Conservation (phyloP, 1,284 basidiomycete species). For the Megacollybia platyphylla region DNA sequence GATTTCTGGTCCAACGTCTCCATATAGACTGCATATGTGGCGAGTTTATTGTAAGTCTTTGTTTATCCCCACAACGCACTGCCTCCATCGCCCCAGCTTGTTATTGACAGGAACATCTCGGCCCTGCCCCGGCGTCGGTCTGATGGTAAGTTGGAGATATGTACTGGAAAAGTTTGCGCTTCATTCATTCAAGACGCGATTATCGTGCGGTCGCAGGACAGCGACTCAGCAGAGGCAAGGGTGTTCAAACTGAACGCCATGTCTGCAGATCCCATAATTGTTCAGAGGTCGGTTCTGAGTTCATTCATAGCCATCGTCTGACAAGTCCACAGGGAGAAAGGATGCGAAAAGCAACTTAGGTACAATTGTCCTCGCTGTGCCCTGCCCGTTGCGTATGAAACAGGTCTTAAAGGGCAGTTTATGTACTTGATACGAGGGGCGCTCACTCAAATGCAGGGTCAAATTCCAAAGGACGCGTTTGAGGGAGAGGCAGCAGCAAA, state of each 20-base stretch:
- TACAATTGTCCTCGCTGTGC: conserved; percentile 67
- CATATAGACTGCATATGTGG: conserved; percentile 69
- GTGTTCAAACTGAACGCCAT: conserved; percentile 72
- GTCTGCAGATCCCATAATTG: conserved; percentile 46
- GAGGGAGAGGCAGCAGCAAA: conserved; percentile 31
- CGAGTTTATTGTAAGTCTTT: conserved; percentile 61
- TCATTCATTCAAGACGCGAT: conserved; percentile 25
- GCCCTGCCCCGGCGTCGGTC: conserved; percentile 60
- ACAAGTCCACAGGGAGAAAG: conserved; percentile 29
- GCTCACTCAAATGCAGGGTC: conserved; percentile 67
- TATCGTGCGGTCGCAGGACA: conserved; percentile 59
- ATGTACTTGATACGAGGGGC: conserved; percentile 32
- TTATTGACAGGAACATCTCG: conserved; percentile 64
- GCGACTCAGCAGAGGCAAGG: conserved; percentile 38
- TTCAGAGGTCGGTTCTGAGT: conserved; percentile 43
- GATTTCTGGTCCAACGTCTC: conserved; percentile 4
- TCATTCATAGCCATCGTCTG: conserved; percentile 1
- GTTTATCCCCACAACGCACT: conserved; percentile 2
- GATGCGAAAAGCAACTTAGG: conserved; percentile 65
- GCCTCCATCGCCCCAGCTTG: conserved; percentile 38
- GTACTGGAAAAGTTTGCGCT: too few species aligned
- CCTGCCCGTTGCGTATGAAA: conserved; percentile 64
- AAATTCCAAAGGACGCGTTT: conserved; percentile 66
- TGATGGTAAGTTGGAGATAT: conserved; percentile 23
- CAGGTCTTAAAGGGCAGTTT: conserved; percentile 23